phyloP scores from a whole-genome alignment of 2,329 filamentous ascomycete species.

The Dothiorella sarmentorum region DNA sequence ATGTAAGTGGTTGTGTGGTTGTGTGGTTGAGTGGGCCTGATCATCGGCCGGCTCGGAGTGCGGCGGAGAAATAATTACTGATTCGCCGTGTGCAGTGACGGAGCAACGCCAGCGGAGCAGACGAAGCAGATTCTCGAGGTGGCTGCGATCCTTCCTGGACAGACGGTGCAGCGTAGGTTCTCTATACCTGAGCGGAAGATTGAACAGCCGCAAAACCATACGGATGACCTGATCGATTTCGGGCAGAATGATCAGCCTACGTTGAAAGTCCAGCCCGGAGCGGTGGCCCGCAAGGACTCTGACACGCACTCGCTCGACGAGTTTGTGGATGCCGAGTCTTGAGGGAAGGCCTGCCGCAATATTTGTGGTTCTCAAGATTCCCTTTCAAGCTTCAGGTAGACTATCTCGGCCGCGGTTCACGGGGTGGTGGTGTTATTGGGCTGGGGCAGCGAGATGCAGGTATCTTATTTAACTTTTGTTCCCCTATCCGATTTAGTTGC shows the following conservation, averaged over 20 bases:
- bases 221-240: constrained; percentile 56
- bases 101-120: constrained; percentile 63
- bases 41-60: not conserved
- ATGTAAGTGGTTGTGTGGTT: constrained; percentile 62
- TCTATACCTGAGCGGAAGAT: constrained; percentile 53
- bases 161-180: constrained; percentile 51
- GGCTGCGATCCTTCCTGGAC: constrained; percentile 77
- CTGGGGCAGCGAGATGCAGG: not conserved
- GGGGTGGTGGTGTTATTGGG: not conserved
- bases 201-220: constrained; percentile 22
- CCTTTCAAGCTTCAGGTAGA: constrained; percentile 8
- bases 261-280: not conserved
- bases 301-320: constrained; percentile 44
- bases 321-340: constrained; percentile 48
- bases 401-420: not conserved
- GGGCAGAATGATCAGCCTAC: constrained; percentile 42
- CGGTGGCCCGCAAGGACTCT: constrained; percentile 39
- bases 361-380: not conserved
- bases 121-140: constrained; percentile 82
- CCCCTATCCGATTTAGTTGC: constrained; percentile 4
- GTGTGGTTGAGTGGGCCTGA: too few species aligned
- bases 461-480: constrained; percentile 16
- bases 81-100: constrained; percentile 49
- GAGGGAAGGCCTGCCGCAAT: constrained; percentile 16
- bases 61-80: not conserved